Percentiles rank a stretch among this genome's conserved stretches.
phyloP scores from a whole-genome alignment of 2,329 filamentous ascomycete species.

The Nigrospora osmanthi region DNA sequence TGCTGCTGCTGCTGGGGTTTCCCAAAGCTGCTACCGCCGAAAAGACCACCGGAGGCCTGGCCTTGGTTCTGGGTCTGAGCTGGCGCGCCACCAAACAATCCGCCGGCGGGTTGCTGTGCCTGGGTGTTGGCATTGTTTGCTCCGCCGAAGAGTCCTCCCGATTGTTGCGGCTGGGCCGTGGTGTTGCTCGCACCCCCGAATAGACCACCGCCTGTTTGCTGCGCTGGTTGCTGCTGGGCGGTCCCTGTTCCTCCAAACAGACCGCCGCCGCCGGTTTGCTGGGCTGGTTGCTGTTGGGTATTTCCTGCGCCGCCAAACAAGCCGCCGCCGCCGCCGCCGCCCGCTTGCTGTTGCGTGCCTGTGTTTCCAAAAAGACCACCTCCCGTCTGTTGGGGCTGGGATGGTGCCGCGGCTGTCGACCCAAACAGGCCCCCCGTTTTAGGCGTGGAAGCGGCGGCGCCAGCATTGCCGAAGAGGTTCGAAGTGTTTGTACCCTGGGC shows the following conservation, averaged over 20 bases:
- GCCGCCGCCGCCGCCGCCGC: slow-evolving; percentile 6
- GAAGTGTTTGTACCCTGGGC: slow-evolving; percentile 9
- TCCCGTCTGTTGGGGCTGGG: slow-evolving; percentile 1
- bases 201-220: slow-evolving; percentile 7
- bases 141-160: slow-evolving; percentile 6
- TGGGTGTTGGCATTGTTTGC: neutral
- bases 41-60: slow-evolving; percentile 5
- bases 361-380: slow-evolving; percentile 17
- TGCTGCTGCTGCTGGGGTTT: neutral
- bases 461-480: slow-evolving; percentile 11
- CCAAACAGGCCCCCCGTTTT: slow-evolving; percentile 12
- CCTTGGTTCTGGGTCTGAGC: slow-evolving; percentile 3
- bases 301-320: slow-evolving; percentile 11
- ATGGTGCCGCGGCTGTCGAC: slow-evolving; percentile 1
- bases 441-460: slow-evolving; percentile 15
- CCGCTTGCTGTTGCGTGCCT: slow-evolving; percentile 8
- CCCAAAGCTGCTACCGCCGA: slow-evolving; percentile 1
- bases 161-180: slow-evolving; percentile 6
- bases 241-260: slow-evolving; percentile 16
- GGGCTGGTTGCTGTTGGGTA: slow-evolving; percentile 9
- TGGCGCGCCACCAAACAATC: slow-evolving; percentile 19
- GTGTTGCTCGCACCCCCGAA: slow-evolving; percentile 11
- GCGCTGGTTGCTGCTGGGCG: neutral
- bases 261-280: slow-evolving; percentile 12
- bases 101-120: slow-evolving; percentile 11